Base-by-base conservation (phyloP, 768 basidiomycete genomes). In the Dacryopinax spathularia region DNA sequence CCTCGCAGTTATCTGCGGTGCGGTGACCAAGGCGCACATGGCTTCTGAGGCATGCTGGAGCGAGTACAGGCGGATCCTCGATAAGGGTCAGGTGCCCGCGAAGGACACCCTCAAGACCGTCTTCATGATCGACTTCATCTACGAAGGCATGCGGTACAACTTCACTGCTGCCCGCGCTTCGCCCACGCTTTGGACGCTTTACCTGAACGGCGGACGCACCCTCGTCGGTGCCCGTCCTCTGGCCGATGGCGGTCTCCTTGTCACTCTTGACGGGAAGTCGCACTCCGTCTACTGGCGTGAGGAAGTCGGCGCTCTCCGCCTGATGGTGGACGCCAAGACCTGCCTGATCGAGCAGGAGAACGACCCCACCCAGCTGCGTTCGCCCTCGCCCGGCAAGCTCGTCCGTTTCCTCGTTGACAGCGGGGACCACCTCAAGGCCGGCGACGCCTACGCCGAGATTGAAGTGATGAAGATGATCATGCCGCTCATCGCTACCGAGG, bases 401-500 rank as follows among this genome's bases (percentile, higher is more conserved):
- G 83, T 99, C 63, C 83, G 94, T 34, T 94, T 87, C 79, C 83
- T 98, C 66, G 86, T 98, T 67, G 96, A 99, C 70, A 94, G 90
- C 64, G 96, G 96, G 7, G 96, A 99, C 65, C 96, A 98, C 73
- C 82, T 99, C 76, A 88, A 91, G 66, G 91, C 94, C 65, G 95
- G 96, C 20, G 92, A 98, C 66, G 87, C 90, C 65, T 98, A 97
- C 73, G 96, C 96, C 61, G 96, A 99, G 72, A 97, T 99, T 44
- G 96, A 98, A 82, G 89, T 91, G 65, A 94, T 96, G 92, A 97
- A 99, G 79, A 99, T 98, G 96, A 96, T 96, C 75, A 96, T 99
- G 95, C 93, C 93, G 2, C 83, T 99, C 63, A 85, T 91, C 63
- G 92, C 93, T 4, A 83, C 88, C 1, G 96, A 99, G 73, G 91